Base-by-base conservation (phyloP, 345 rosid species). In the Gynandropsis gynandra region DNA sequence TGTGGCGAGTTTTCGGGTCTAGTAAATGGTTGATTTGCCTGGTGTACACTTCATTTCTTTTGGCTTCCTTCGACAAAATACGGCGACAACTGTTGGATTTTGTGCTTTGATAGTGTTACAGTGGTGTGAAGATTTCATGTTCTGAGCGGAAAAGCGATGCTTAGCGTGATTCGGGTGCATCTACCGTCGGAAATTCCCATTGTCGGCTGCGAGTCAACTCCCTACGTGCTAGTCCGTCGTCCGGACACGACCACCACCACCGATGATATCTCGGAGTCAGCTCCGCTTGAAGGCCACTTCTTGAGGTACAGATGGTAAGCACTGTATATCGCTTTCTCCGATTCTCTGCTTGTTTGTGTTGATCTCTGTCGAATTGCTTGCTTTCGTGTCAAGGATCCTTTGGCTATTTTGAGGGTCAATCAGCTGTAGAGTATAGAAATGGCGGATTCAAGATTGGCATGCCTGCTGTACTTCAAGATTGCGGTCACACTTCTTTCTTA, bases 161-260 rank as follows among this genome's bases (percentile, higher is more conserved):
- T 93, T 80, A 83, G 83, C 74, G 95, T 93, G 89, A 69, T 88
- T 57, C 89, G 97, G 34, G 80, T 88, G 71, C 95, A 88, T 74
- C 83, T 93, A 37, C 95, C 97, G 55, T 88, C 99, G 61, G 99
- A 93, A 65, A 88, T 88, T 31, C 99, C 99, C 38, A 88, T 88
- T 61, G 97, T 88, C 32, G 99, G 99, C 69, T 85, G 97, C 56
- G 97, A 93, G 74, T 75, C 88, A 49, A 81, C 99, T 63, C 99
- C 99, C 32, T 85, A 88, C 70, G 94, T 93, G 4, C 83, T 85
- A 18, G 55, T 88, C 42, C 82, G 89, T 57, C 90, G 87, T 13
- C 86, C 86, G 0, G 88, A 89, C 42, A 83, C 76, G 79, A 33
- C 65, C 43, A 51, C 64, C 56, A 46, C 74, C 43, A 75, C 89